Conservation (phyloP, 2,329 filamentous ascomycete genomes). For the Cadophora gregata region DNA sequence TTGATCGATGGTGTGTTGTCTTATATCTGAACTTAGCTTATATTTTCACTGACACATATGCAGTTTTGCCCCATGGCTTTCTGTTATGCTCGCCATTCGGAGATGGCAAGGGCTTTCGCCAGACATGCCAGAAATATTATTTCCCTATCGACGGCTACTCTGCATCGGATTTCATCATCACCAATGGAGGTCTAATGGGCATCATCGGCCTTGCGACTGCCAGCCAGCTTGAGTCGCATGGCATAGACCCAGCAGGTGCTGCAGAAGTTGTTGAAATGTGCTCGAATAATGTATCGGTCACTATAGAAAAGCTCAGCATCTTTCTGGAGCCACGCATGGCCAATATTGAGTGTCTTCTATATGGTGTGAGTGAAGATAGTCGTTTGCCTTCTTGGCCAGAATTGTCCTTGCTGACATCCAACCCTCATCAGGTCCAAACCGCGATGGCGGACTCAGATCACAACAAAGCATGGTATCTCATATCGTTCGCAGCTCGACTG, state of each 20-base stretch:
- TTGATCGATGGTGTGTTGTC: slow-evolving; percentile 16
- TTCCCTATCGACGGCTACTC: slow-evolving; percentile 26
- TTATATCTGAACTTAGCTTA: not conserved
- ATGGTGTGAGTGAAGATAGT: slow-evolving; percentile 6
- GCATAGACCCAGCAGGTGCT: slow-evolving; percentile 12
- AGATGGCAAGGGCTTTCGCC: not conserved
- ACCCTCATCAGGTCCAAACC: slow-evolving; percentile 10
- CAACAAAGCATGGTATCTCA: slow-evolving; percentile 25
- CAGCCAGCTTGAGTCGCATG: not conserved
- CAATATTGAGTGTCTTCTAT: slow-evolving; percentile 20
- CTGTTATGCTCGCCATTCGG: slow-evolving; percentile 19
- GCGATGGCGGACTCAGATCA: slow-evolving; percentile 24
- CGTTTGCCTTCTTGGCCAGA: not conserved
- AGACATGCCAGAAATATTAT: slow-evolving; percentile 23
- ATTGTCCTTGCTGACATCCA: not conserved
- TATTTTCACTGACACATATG: not conserved
- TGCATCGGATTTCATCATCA: slow-evolving; percentile 23
- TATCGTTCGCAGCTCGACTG: slow-evolving; percentile 25
- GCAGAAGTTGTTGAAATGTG: slow-evolving; percentile 17
- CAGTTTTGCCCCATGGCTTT: slow-evolving; percentile 14
- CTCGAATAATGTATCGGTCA: slow-evolving; percentile 20
- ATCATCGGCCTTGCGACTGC: slow-evolving; percentile 14
- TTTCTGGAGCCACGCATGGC: slow-evolving; percentile 19
- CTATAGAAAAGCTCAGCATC: slow-evolving; percentile 13
- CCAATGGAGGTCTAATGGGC: slow-evolving; percentile 20